Percentiles rank a stretch among this genome's conserved stretches.
These are phyloP conservation scores for Colletotrichum tabaci DNA, from an alignment of 2,329 filamentous ascomycete genomes.

Conservation along the genomic window DNA sequence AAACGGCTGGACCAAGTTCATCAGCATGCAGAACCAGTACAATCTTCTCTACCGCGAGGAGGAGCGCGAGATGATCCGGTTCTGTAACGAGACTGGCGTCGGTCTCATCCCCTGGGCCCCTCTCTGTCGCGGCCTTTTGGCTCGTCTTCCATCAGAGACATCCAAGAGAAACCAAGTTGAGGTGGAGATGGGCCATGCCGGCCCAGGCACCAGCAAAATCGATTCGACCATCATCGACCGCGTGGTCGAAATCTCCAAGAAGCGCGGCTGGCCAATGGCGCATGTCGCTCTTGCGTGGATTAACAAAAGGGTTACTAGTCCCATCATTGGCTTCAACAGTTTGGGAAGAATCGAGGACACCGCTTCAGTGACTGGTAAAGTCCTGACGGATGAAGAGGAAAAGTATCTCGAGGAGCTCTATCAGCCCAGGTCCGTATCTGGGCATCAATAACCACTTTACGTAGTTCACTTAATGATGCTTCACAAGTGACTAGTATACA, in stretches of 20 bases:
- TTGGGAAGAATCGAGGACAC: slow-evolving; percentile 73
- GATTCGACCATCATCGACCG: slow-evolving; percentile 51
- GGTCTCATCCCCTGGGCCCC: slow-evolving; percentile 52
- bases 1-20: slow-evolving; percentile 69
- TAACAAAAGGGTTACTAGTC: slow-evolving; percentile 65
- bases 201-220: slow-evolving; percentile 50
- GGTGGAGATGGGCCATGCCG: slow-evolving; percentile 47
- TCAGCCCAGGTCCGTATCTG: slow-evolving; percentile 62
- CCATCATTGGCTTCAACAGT: slow-evolving; percentile 74
- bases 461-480: too few relatives aligned
- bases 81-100: slow-evolving; percentile 59
- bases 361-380: slow-evolving; percentile 60
- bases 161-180: slow-evolving; percentile 47
- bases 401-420: slow-evolving; percentile 75
- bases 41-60: slow-evolving; percentile 72
- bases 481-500: too few relatives aligned
- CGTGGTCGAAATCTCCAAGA: slow-evolving; percentile 68
- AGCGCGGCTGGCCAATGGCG: slow-evolving; percentile 70
- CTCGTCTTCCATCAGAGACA: slow-evolving; percentile 45
- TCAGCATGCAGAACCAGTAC: slow-evolving; percentile 71
- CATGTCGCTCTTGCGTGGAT: slow-evolving; percentile 77
- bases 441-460: not conserved
- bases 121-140: slow-evolving; percentile 47
- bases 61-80: slow-evolving; percentile 60
- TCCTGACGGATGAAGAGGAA: slow-evolving; percentile 71